A percentile compares a stretch with the other conserved stretches of the same genome.
phyloP scores from a whole-genome alignment of 345 rosid species.

The Eucalyptus coolabah region DNA sequence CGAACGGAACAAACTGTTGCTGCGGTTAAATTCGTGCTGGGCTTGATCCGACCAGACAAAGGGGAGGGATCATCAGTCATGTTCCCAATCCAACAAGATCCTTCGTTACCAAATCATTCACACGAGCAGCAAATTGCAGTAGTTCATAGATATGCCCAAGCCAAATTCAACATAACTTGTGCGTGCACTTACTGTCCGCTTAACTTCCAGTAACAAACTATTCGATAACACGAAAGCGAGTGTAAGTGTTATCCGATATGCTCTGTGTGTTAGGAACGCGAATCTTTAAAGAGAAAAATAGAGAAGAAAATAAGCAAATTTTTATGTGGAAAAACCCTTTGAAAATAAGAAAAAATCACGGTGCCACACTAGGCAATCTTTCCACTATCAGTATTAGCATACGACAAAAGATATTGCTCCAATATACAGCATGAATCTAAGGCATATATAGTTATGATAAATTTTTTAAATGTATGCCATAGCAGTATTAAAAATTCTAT shows the following conservation, averaged over 20 bases:
- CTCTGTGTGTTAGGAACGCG: not conserved
- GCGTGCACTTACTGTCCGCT: not conserved
- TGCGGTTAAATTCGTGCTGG: not conserved
- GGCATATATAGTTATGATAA: not conserved
- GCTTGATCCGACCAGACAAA: not conserved
- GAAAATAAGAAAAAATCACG: not conserved
- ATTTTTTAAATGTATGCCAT: too few relatives aligned
- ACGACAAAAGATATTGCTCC: not conserved
- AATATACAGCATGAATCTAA: too few relatives aligned
- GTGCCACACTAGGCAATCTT: too few relatives aligned
- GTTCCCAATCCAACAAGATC: not conserved
- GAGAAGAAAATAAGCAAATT: not conserved
- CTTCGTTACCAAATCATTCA: not conserved
- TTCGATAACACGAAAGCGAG: not conserved
- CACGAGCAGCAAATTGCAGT: not conserved
- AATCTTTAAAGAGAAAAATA: not conserved
- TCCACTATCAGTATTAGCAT: accelerated
- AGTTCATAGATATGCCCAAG: not conserved
- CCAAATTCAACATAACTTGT: not conserved
- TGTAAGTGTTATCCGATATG: not conserved
- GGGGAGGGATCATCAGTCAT: not conserved
- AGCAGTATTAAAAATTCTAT: too few relatives aligned
- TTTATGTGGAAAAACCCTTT: not conserved
- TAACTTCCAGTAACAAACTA: not conserved
- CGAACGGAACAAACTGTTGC: not conserved